phyloP scores from a whole-genome alignment of 2,329 filamentous ascomycete genomes.

The Colletotrichum orbiculare region DNA sequence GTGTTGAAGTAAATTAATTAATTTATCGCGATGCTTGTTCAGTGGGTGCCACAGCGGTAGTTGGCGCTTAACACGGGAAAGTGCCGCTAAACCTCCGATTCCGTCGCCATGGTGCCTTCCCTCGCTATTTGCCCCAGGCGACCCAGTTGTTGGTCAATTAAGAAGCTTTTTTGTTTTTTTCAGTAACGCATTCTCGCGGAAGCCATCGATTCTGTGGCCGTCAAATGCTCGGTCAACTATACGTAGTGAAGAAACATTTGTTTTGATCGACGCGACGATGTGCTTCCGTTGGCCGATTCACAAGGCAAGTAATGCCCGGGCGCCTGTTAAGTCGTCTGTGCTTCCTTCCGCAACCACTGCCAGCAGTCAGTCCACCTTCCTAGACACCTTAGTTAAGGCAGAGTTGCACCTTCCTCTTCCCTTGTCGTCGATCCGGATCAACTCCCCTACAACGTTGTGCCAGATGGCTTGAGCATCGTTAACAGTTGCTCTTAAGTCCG shows the following conservation, averaged over 20 bases:
- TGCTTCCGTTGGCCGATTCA: not conserved
- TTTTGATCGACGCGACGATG: not conserved
- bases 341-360: not conserved
- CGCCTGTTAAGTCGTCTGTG: not conserved
- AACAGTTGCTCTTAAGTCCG: slow-evolving; percentile 5
- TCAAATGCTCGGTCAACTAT: too few relatives aligned
- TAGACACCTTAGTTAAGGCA: too few relatives aligned
- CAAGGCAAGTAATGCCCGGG: not conserved
- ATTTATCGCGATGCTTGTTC: slow-evolving; percentile 33
- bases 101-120: slow-evolving; percentile 8
- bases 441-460: not conserved
- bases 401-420: not conserved
- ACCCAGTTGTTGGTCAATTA: slow-evolving; percentile 1
- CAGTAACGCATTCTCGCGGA: not conserved
- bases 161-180: slow-evolving; percentile 1
- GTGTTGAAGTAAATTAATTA: slow-evolving; percentile 23
- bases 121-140: slow-evolving; percentile 9
- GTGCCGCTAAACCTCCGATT: too few relatives aligned
- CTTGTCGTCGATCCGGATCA: slow-evolving; percentile 30
- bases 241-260: slow-evolving; percentile 2
- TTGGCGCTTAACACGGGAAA: slow-evolving; percentile 3
- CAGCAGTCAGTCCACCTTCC: too few relatives aligned
- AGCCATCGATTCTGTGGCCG: not conserved
- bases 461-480: slow-evolving; percentile 16
- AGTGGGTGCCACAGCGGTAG: slow-evolving; percentile 14